These are phyloP conservation scores for Ilex paraguariensis DNA, from an alignment of 305 asterid species.

Conservation along the genomic window DNA sequence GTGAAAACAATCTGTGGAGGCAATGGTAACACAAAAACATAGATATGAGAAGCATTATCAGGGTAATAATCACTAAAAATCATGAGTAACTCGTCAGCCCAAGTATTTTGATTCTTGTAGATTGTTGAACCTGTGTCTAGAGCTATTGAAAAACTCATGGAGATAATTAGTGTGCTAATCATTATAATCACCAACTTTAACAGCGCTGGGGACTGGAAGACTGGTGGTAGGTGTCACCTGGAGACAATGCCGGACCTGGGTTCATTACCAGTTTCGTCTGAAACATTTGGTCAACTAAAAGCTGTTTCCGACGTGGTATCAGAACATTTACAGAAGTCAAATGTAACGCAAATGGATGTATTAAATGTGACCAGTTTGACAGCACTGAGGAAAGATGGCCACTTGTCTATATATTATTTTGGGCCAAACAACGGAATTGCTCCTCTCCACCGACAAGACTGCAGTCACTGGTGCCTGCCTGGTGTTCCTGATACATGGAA, in stretches of 20 bases:
- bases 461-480: conserved; percentile 99
- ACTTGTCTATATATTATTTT: conserved; percentile 67
- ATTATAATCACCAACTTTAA: neutral
- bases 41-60: too few relatives aligned
- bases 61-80: too few relatives aligned
- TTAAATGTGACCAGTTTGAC: conserved; percentile 72
- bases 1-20: too few relatives aligned
- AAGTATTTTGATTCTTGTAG: too few relatives aligned
- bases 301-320: conserved; percentile 37
- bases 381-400: conserved; percentile 79
- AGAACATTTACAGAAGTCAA: conserved; percentile 18
- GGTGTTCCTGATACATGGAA: conserved; percentile 98
- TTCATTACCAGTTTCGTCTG: conserved; percentile 13
- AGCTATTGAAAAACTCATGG: too few relatives aligned
- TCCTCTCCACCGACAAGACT: conserved; percentile 77
- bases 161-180: neutral
- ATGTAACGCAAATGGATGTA: conserved; percentile 33
- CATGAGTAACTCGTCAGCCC: too few relatives aligned
- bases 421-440: conserved; percentile 50
- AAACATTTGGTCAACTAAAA: conserved; percentile 33
- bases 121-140: too few relatives aligned
- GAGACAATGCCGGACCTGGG: conserved; percentile 58
- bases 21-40: too few relatives aligned
- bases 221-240: conserved; percentile 79
- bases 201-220: conserved; percentile 93